Base-by-base conservation (phyloP, 2,329 filamentous ascomycete species). In the Claviceps monticola region DNA sequence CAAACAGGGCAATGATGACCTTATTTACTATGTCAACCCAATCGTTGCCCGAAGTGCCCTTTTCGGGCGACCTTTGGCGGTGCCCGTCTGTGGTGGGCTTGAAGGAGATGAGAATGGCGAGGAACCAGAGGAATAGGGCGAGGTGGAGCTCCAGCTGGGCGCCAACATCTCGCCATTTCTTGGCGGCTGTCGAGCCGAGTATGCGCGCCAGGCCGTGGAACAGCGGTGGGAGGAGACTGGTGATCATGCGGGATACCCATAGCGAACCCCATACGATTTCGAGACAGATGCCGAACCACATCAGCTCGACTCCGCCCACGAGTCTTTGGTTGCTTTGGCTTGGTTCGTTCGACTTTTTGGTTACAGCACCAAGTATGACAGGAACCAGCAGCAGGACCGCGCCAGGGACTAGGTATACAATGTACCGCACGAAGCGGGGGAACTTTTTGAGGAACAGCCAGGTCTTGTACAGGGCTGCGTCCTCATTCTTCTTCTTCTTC, bases 251-350 rank as follows among this genome's bases (percentile, higher is more conserved):
- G 1, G 75, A 84, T 19, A 84, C 83, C 91, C 91, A 97, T 0
- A 96, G 74, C 0, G 88, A 88, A 56, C 91, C 74, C 91, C 91
- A 97, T 26, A 96, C 76, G 43, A 95, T 88, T 66, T 95, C 87
- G 17, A 96, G 75, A 91, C 91, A 97, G 56, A 96, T 88, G 34
- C 86, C 86, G 62, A 97, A 96, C 91, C 91, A 97, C 54, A 88
- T 71, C 45, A 96, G 71, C 56, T 80, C 63, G 0, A 95, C 88
- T 1, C 75, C 76, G 6, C 76, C 76, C 13, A 78, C 80, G 1
- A 84, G 63, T n/a, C n/a, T n/a, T n/a, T n/a, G n/a, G n/a, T n/a
- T n/a, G n/a, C n/a, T n/a, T n/a, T n/a, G n/a, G n/a, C n/a, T n/a
- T n/a, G n/a, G n/a, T n/a, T n/a, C n/a, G n/a, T n/a, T n/a, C n/a